phyloP scores from a whole-genome alignment of 805 yeast species.

The Sugiyamaella smithiae region DNA sequence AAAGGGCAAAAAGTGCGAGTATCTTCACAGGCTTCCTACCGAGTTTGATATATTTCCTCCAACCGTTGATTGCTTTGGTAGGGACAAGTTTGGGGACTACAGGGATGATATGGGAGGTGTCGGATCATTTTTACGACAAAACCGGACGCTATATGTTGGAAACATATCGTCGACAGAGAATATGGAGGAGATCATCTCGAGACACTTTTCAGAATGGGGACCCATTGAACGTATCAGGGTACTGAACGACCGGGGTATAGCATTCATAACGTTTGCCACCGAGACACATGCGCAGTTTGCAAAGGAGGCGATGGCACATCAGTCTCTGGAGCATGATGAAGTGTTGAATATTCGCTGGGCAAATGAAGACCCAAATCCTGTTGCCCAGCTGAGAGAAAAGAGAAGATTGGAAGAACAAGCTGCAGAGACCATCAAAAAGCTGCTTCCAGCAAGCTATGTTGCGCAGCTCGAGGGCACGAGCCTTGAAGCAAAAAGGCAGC shows the following conservation, averaged over 20 bases:
- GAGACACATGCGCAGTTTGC: conserved; percentile 90
- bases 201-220: conserved; percentile 73
- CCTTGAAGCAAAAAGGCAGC: conserved; percentile 6
- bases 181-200: conserved; percentile 41
- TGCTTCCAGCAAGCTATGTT: conserved; percentile 48
- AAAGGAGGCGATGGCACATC: conserved; percentile 89
- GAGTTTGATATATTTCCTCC: conserved; percentile 55
- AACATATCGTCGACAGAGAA: conserved; percentile 38
- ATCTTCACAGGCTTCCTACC: conserved; percentile 72
- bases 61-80: conserved; percentile 85
- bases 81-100: conserved; percentile 78
- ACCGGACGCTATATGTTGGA: conserved; percentile 76
- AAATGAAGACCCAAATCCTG: conserved; percentile 79
- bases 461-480: conserved; percentile 33
- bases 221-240: conserved; percentile 64
- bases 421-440: conserved; percentile 38
- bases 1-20: conserved; percentile 72
- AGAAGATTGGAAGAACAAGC: conserved; percentile 51
- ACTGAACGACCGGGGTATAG: conserved; percentile 61
- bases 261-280: conserved; percentile 66
- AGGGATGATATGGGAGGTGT: conserved; percentile 94
- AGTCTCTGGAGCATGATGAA: conserved; percentile 65
- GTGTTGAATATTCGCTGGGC: conserved; percentile 82
- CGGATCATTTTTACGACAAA: conserved; percentile 70
- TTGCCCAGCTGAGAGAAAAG: conserved; percentile 50